These are phyloP conservation scores for Candida endomychidarum DNA, from an alignment of 805 yeast genomes.

Conservation along the genomic window DNA sequence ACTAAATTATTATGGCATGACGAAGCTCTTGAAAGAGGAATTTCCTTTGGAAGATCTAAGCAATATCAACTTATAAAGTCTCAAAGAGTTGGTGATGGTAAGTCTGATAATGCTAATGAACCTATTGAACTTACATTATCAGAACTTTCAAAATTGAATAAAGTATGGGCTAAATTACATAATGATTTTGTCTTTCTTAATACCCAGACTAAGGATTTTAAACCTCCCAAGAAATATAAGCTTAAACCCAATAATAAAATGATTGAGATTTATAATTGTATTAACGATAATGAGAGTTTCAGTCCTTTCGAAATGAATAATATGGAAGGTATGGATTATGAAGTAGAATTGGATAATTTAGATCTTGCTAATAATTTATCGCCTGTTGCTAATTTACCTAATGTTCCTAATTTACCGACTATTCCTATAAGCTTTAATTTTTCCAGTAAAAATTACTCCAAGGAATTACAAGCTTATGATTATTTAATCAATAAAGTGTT, in stretches of 20 bases:
- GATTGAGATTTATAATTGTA: constrained; percentile 4
- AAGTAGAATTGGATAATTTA: background rate
- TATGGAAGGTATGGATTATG: background rate
- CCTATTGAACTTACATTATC: constrained; percentile 12
- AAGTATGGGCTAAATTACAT: constrained; percentile 11
- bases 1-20: constrained; percentile 33
- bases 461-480: constrained; percentile 23
- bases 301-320: background rate
- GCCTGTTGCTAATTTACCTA: background rate
- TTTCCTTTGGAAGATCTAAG: constrained; percentile 37
- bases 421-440: background rate
- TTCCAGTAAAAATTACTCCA: background rate
- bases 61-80: constrained; percentile 13
- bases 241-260: background rate
- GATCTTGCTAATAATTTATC: constrained; percentile 1
- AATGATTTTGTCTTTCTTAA: constrained; percentile 19
- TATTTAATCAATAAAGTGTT: constrained; percentile 36
- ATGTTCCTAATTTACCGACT: background rate
- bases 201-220: constrained; percentile 19
- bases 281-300: background rate
- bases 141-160: constrained; percentile 10
- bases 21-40: constrained; percentile 33
- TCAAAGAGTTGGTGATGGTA: too few relatives aligned
- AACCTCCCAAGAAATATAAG: background rate
- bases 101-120: too few relatives aligned